phyloP scores from a whole-genome alignment of 768 basidiomycete genomes.

The Candolleomyces aberdarensis region DNA sequence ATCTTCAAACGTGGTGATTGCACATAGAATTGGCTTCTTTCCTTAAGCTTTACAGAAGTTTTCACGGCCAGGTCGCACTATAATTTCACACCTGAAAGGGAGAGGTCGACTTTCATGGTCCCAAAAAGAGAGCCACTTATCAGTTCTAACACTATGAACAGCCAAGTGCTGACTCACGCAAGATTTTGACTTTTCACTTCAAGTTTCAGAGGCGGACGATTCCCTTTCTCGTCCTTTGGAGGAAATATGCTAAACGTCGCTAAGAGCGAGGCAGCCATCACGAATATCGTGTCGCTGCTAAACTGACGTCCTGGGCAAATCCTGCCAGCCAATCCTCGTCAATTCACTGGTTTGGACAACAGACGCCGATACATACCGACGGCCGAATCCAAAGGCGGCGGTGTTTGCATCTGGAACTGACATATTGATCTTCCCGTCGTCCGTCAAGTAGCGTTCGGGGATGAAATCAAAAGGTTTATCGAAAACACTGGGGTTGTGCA shows the following conservation, averaged over 20 bases:
- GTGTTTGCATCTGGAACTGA: constrained; percentile 16
- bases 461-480: constrained; percentile 19
- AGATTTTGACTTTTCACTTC: background rate
- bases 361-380: constrained; percentile 12
- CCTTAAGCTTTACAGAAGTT: no score
- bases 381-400: constrained; percentile 20
- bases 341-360: no score
- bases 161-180: background rate
- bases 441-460: constrained; percentile 23
- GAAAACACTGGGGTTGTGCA: constrained; percentile 18
- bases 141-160: background rate
- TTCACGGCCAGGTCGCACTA: no score
- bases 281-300: constrained; percentile 14
- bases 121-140: background rate
- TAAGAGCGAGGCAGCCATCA: constrained; percentile 17
- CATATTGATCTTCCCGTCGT: constrained; percentile 9
- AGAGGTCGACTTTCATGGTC: background rate
- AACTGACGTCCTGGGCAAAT: constrained; percentile 25
- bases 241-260: constrained; percentile 15
- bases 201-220: background rate
- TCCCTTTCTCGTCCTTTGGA: constrained; percentile 17
- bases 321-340: background rate
- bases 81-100: background rate
- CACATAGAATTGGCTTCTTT: no score
- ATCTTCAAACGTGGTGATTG: no score